Base-by-base conservation (phyloP, 164 flowering plant genomes). In the Hamamelis virginiana region DNA sequence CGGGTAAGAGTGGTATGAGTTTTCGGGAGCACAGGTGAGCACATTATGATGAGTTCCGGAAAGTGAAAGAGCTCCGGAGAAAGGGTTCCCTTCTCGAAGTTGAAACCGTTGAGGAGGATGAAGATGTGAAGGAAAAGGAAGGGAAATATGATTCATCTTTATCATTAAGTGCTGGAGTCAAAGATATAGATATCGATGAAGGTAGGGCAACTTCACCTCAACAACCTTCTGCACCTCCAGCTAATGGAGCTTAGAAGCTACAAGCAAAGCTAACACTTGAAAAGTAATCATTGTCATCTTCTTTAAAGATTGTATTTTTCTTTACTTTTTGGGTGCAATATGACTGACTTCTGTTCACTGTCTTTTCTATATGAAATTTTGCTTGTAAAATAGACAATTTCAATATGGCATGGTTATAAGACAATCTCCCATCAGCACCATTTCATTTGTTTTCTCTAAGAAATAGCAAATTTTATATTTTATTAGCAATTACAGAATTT, bases 1-100 rank as follows among this genome's bases (percentile, higher is more conserved):
- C n/a, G n/a, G 91, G 75, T 45, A 83, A 68, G 75, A 80, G 75
- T 46, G n/a, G n/a, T n/a, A 22, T 38, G 72, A 85, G 78, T 72
- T 96, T 96, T 67, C 82, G 72, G 76, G 99, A 91, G 76, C 98
- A 82, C 47, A 78, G 99, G 59, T 79, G 80, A 73, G 89, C 82
- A 28, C 99, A 96, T 61, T 96, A 96, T 72, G 94, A 96, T 50
- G 99, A 96, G 80, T 96, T 78, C 65, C 83, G 58, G 43, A 91
- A 84, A 73, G 92, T 90, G 73, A 93, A 83, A 77, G 97, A 93
- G 73, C 91, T 89, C 55, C 78, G 76, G 56, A 64, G 75, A 25
- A 72, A 82, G 50, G 91, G 91, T 19, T 86, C 93, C 11, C 64
- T 80, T 1, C 27, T 75, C 18, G 91, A 86, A 19, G 90, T 88